A percentile compares a stretch with the other conserved stretches of the same genome.
Evolutionary conservation across 2,329 filamentous ascomycete species (phyloP).

Genomic region (Calonectria honghensis): DNA sequence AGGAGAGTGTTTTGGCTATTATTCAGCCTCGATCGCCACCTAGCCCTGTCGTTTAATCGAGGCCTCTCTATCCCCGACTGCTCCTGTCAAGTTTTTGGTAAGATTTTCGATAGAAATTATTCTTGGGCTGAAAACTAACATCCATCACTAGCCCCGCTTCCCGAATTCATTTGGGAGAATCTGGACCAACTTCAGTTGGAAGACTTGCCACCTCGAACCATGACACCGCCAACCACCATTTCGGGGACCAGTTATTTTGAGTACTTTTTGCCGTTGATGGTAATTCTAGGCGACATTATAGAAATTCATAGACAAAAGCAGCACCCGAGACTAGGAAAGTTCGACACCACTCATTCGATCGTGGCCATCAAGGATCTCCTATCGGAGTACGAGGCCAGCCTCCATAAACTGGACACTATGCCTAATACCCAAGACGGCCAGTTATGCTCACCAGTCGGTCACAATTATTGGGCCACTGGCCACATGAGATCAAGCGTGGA

Average conservation of each 20-base stretch:
- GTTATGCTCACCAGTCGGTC: not conserved
- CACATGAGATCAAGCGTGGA: not conserved
- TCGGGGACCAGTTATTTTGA: conserved; percentile 68
- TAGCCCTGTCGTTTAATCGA: conserved; percentile 68
- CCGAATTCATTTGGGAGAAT: conserved; percentile 55
- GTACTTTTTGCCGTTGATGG: conserved; percentile 70
- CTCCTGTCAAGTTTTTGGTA: conserved; percentile 65
- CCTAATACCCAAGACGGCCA: not conserved
- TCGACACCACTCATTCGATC: conserved; percentile 13
- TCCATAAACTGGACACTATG: not conserved
- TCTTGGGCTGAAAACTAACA: conserved; percentile 45
- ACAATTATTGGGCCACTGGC: not conserved
- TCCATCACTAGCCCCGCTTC: conserved; percentile 58
- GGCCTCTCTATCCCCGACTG: conserved; percentile 66
- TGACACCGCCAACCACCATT: conserved; percentile 59
- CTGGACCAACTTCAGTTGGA: not conserved
- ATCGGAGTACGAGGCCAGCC: conserved; percentile 61
- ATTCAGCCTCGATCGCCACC: conserved; percentile 67
- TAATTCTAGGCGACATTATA: conserved; percentile 69
- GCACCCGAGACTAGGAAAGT: conserved; percentile 64
- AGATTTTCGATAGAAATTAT: conserved; percentile 32
- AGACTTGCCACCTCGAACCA: conserved; percentile 15
- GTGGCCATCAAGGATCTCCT: conserved; percentile 56
- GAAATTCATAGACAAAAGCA: conserved; percentile 66
- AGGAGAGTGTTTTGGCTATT: conserved; percentile 69